A percentile compares a stretch with the other conserved stretches of the same genome.
Conservation (phyloP, 352 stramenopile genomes). For the Phytophthora megakarya region DNA sequence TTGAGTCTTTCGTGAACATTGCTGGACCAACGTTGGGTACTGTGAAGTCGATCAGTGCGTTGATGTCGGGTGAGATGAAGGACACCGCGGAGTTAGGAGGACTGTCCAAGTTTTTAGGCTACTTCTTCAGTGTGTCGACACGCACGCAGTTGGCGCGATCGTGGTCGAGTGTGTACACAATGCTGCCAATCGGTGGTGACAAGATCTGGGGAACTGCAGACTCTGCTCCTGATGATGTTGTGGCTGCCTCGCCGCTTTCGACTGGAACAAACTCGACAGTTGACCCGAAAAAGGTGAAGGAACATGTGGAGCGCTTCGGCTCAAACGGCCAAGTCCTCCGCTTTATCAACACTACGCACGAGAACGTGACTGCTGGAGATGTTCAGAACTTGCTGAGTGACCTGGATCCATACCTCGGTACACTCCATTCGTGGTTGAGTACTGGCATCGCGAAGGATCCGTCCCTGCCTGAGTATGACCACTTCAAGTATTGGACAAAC, state of each 20-base stretch:
- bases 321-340: slow-evolving; percentile 57
- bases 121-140: slow-evolving; percentile 69
- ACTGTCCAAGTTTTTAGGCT: slow-evolving; percentile 85
- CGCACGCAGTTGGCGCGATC: slow-evolving; percentile 66
- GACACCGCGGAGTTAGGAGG: slow-evolving; percentile 91
- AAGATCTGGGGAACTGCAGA: slow-evolving; percentile 79
- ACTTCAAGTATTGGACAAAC: slow-evolving; percentile 87
- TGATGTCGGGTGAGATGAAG: slow-evolving; percentile 96
- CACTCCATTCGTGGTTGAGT: slow-evolving; percentile 50
- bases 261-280: slow-evolving; percentile 39
- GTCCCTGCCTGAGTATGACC: slow-evolving; percentile 53
- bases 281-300: slow-evolving; percentile 38
- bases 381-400: slow-evolving; percentile 54
- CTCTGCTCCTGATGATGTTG: slow-evolving; percentile 72
- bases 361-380: slow-evolving; percentile 59
- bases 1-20: slow-evolving; percentile 94
- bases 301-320: slow-evolving; percentile 52
- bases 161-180: slow-evolving; percentile 87
- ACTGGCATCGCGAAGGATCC: slow-evolving; percentile 55
- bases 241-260: slow-evolving; percentile 53
- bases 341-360: slow-evolving; percentile 55
- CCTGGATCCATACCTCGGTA: slow-evolving; percentile 54
- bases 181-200: slow-evolving; percentile 94
- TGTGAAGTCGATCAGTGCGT: slow-evolving; percentile 90
- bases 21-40: slow-evolving; percentile 93